Base-by-base conservation (phyloP, 805 yeast species). In the Metschnikowia peoriensis region DNA sequence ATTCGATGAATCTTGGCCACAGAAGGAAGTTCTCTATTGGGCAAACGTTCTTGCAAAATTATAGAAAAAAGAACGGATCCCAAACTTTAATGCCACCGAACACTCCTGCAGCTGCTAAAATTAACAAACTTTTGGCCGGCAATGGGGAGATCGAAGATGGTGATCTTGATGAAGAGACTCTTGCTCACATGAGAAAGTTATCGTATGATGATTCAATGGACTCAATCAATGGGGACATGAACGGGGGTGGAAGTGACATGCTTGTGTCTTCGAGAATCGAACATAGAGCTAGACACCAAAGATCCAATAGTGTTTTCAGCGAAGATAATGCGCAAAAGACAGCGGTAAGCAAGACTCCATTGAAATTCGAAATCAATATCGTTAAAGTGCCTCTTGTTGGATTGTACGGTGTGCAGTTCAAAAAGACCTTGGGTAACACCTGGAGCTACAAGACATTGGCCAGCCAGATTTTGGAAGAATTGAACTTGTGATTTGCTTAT, bases 381-480 rank as follows among this genome's bases (percentile, higher is more conserved):
- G 97, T 92, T 40, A 91, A 91, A 66, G 96, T 92, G 45, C 96
- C 97, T 44, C 78, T 92, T 59, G 88, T 92, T 50, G 90, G 96
- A 5, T 76, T 93, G 54, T 91, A 88, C 59, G 98, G 98, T 69
- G 92, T 92, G 45, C 97, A 93, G 68, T 91, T 92, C 75, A 93
- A 93, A 77, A 92, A 92, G 67, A 79, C 92, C 32, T 80, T 88
- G 52, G 98, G 98, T 63, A 91, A 93, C 67, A 89, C 97, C 1
- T 92, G 97, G 97, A 82, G 87, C 72, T 92, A 92, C 72, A 92
- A 93, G 74, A 85, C 91, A 9, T 76, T 92, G 64, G 97, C 97
- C 1, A 85, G 93, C 50, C 89, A 85, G 66, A 87, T 92, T 46
- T 79, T 92, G 68, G 78, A 79, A 54, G 88, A 87, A 59, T 76